Evolutionary conservation across 2,329 filamentous ascomycete species (phyloP), one percentile per base, ranked within the genome.

Genomic region (Sarocladium strictum): DNA sequence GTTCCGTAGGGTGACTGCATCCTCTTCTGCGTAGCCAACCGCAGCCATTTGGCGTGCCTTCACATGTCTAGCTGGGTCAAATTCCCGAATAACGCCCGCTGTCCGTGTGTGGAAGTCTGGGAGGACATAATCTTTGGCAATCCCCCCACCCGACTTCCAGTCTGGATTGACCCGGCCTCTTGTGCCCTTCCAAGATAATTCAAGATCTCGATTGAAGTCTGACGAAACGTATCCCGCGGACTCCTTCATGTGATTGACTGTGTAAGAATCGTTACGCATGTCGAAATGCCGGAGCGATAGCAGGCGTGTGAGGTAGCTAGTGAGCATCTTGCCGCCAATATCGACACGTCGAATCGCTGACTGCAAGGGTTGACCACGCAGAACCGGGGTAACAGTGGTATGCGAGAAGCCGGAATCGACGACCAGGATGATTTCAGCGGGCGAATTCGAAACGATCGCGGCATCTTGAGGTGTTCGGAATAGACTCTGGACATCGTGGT

Each of bases 231-330:
- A 97, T 66, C 90, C 96, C 1, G 88, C 85, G 3, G 86, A 80
- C 67, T 99, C 94, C 66, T 99, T 99, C 70, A 97, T 92, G 68
- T 97, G 89, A 64, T 96, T 96, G 67, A 97, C 90, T 52, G 97
- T 86, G 68, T 95, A 86, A 1, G 89, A 87, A 63, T 99, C 94
- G 68, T 96, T 92, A 58, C 94, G 85, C 84, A 99, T 92, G 67
- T 97, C 93, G 69, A 95, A 96, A 65, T 97, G 91, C 6, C 94
- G 86, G 14, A 95, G 79, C 1, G 92, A 97, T 17, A 97, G 84
- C 15, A 96, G 79, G 55, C 94, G 89, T 49, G 94, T 93, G 32
- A 99, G 78, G 67, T 96, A 88, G 67, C 97, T 97, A 21, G 93
- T 97, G 58, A 99, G 74, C 53, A 96, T 81, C 70, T 96, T 97